Base-by-base conservation (phyloP, 345 rosid species). In the Linum usitatissimum region DNA sequence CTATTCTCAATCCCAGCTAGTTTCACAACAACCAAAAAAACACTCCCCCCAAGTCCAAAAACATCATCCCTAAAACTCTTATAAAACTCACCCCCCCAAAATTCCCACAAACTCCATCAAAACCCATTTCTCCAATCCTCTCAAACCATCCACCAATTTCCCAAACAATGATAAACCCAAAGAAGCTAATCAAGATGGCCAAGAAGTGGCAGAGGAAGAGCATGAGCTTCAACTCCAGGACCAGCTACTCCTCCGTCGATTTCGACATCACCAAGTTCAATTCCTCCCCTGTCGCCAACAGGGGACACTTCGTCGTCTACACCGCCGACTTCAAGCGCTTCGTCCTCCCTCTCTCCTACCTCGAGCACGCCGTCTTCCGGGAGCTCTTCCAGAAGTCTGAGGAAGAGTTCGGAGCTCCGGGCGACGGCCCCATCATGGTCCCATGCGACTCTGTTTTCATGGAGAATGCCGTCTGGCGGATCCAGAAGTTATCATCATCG, bases 101-200 rank as follows among this genome's bases (percentile, higher is more conserved):
- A 45, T 45, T 45, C 17, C 17, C 51, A 10, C 17, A 6, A 10
- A 45, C 51, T 12, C 51, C 51, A 10, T 45, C 51, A 10, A 9
- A 8, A 42, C 49, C 49, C 10, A 42, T 5, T 42, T 14, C 49
- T 14, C 49, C 15, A 9, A 42, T 42, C 49, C 12, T 14, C 49
- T 14, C 15, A 42, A 42, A 8, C 12, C 49, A 2, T 42, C 49
- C n/a, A 23, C 51, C 51, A 2, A 45, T 4, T 45, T 15, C 7
- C 51, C 17, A 10, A 45, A 45, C 51, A 20, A 57, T 57, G 60
- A 18, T 57, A 14, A 57, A 28, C 31, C 31, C 60, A 8, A 57
- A 60, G 63, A 60, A 60, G 20, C 48, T 60, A 9, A 38, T 60
- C 63, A 60, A 34, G 36, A 30, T 57, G 60, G 30, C 60, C 17